Base-by-base conservation (phyloP, 768 basidiomycete species). In the Panus rudis region DNA sequence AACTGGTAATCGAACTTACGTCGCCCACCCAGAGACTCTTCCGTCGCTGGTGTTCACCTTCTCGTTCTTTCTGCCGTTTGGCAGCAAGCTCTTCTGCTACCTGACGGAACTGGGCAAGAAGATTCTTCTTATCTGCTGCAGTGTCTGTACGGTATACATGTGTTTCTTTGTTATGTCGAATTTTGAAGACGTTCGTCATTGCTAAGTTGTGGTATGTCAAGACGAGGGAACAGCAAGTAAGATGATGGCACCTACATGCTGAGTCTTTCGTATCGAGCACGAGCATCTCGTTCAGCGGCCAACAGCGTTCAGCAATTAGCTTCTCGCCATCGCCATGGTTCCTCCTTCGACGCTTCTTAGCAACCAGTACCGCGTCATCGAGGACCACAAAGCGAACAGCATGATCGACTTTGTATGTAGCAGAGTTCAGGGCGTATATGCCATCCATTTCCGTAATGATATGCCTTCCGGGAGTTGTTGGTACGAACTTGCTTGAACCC, bases 181-280 rank as follows among this genome's bases (percentile, higher is more conserved):
- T 80, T 69, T 97, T 97, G 73, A 98, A 87, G 3, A 97, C 93
- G 53, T 98, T 96, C n/a, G 84, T 90, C 72, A 98, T 83, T 38
- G 66, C 84, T 79, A 28, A 39, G 25, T 31, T 28, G 22, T 13
- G 23, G 37, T 11, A 35, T n/a, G 27, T 26, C 28, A 33, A 23
- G 24, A 31, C 12, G 27, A 17, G 14, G 10, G 8, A n/a, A n/a
- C n/a, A n/a, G 23, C 10, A 37, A 19, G 30, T 8, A 7, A 8
- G 3, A 40, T 14, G 14, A 65, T 82, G 51, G 16, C 33, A 35
- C 33, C 16, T 45, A 93, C 93, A 84, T 4, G 90, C 74, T 3
- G 91, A 84, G 63, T 98, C 96, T 62, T 97, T 98, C 25, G 94
- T 90, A 61, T 99, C 96, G 16, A 94, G 73, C 0, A 98, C 92